Percentiles rank a stretch among this genome's conserved stretches.
phyloP scores from a whole-genome alignment of 169 alveolate species.

The Cardiosporidium cionae region DNA sequence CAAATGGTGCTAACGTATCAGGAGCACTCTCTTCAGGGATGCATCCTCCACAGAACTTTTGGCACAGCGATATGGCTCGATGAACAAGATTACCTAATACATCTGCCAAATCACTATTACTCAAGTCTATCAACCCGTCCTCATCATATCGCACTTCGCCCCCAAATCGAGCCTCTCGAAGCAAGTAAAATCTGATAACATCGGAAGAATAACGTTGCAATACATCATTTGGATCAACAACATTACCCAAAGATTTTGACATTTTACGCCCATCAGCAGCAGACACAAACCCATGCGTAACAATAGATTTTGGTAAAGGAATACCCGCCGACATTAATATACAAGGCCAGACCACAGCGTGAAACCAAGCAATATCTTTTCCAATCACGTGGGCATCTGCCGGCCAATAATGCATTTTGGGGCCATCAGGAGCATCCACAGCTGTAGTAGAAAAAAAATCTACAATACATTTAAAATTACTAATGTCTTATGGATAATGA shows the following conservation, averaged over 20 bases:
- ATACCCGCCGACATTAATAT: slow-evolving; percentile 70
- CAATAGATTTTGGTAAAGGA: slow-evolving; percentile 69
- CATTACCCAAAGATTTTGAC: slow-evolving; percentile 68
- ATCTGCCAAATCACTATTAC: not conserved
- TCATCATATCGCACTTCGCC: slow-evolving; percentile 23
- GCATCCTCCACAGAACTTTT: not conserved
- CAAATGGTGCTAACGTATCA: not conserved
- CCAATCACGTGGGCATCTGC: slow-evolving; percentile 55
- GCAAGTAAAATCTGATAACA: slow-evolving; percentile 40
- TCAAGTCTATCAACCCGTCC: slow-evolving; percentile 13
- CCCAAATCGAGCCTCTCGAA: slow-evolving; percentile 27
- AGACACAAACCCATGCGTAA: slow-evolving; percentile 85
- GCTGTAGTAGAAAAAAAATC: too few species aligned
- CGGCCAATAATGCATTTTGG: slow-evolving; percentile 35
- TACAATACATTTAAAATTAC: too few species aligned
- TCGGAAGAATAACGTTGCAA: slow-evolving; percentile 22
- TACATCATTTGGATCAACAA: slow-evolving; percentile 35
- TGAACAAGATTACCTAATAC: not conserved
- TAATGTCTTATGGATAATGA: too few species aligned
- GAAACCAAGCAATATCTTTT: slow-evolving; percentile 88
- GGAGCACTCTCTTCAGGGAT: not conserved
- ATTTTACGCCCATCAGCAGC: slow-evolving; percentile 87
- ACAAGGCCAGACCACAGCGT: slow-evolving; percentile 79
- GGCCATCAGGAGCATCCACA: slow-evolving; percentile 1
- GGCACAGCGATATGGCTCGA: not conserved